Evolutionary conservation across 2,329 filamentous ascomycete genomes (phyloP), one percentile per base, ranked within the genome.

Genomic region (Arthrobotrys entomopaga): DNA sequence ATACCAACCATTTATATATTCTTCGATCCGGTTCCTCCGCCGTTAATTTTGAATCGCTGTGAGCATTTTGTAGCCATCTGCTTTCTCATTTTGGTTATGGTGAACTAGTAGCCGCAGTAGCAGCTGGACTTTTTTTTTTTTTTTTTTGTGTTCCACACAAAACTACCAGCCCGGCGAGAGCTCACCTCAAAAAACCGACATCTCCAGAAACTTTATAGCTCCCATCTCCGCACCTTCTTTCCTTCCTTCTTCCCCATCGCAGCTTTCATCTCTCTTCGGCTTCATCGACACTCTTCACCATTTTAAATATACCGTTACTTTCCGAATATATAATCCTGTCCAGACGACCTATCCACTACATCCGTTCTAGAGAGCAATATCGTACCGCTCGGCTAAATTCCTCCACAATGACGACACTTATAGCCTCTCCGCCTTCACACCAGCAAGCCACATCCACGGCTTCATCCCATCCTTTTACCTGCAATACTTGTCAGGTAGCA

Each of bases 401-500:
- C 15, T 40, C 29, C 24, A 59, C 42, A 58, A 73, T 73, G 69
- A 73, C 69, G 69, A 73, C 69, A 63, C 69, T 66, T 10, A 34
- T 73, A 40, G 69, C 69, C 43, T 73, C 69, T 19, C 57, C 69
- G 49, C 24, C 50, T 38, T 63, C 69, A 49, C 69, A 66, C 56
- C 63, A 56, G 8, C 29, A 34, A 34, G 8, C 67, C 8, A 15
- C 56, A 19, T 38, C 63, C 19, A 50, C 67, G n/a, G 49, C 50
- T 16, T 24, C 43, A 24, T 77, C 89, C 24, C 92, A 97, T 81
- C 94, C 95, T 1, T 99, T 94, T 83, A 98, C 94, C 65, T 99
- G 95, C 88, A 99, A 98, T 83, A 95, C 93, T 70, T 99, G 95
- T 81, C 92, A 97, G 81, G 93, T 99, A 78, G 95, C 94, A 60